These are phyloP conservation scores for Botrytis squamosa DNA, from an alignment of 2,329 filamentous ascomycete genomes.

Conservation along the genomic window DNA sequence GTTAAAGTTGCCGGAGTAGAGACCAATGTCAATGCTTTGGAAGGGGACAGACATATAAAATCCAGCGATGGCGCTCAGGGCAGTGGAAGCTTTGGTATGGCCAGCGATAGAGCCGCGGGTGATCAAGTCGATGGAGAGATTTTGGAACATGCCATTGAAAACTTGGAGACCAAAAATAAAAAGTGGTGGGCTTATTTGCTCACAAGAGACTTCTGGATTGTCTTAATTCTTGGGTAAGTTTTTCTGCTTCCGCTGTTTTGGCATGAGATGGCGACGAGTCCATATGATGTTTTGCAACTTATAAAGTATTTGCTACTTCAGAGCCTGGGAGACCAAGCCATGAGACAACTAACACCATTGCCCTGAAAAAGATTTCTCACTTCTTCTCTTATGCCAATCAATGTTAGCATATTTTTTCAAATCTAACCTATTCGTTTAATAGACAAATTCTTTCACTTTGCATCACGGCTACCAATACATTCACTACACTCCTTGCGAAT, in stretches of 20 bases:
- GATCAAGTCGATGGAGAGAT: slow-evolving; percentile 30
- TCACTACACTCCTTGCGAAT: slow-evolving; percentile 69
- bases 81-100: slow-evolving; percentile 26
- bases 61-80: slow-evolving; percentile 27
- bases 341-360: slow-evolving; percentile 97
- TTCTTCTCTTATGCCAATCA: slow-evolving; percentile 20
- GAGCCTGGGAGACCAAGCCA: slow-evolving; percentile 78
- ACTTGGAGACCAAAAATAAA: slow-evolving; percentile 53
- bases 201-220: slow-evolving; percentile 84
- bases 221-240: slow-evolving; percentile 69
- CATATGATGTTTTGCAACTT: slow-evolving; percentile 84
- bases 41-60: slow-evolving; percentile 28
- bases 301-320: slow-evolving; percentile 99
- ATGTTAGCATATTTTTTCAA: slow-evolving; percentile 20
- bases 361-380: slow-evolving; percentile 60
- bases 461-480: slow-evolving; percentile 91
- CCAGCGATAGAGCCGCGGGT: slow-evolving; percentile 7
- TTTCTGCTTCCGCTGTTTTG: not conserved
- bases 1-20: slow-evolving; percentile 29
- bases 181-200: slow-evolving; percentile 73
- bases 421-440: not conserved
- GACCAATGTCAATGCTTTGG: slow-evolving; percentile 22
- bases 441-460: slow-evolving; percentile 81
- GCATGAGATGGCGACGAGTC: slow-evolving; percentile 7
- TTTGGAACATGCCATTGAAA: slow-evolving; percentile 47